Conservation (phyloP, 2,329 filamentous ascomycete genomes). For the Periconia sp. region DNA sequence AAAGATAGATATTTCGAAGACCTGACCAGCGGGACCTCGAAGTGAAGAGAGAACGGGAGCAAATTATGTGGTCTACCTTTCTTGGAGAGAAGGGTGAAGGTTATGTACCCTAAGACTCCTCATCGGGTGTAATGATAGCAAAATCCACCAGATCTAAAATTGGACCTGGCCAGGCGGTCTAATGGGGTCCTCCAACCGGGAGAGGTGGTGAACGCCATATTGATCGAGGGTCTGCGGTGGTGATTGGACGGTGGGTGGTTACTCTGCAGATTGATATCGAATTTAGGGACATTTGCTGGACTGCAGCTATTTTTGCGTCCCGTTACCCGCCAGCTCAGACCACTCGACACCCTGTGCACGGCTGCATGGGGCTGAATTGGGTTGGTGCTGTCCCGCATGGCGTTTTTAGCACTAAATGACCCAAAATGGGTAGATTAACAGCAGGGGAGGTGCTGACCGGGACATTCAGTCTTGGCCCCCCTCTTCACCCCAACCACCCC, state of each 20-base stretch:
- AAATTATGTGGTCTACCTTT: constrained; percentile 56
- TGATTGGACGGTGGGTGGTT: constrained; percentile 39
- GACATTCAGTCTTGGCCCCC: constrained; percentile 27
- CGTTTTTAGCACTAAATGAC: constrained; percentile 41
- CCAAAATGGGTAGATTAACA: constrained; percentile 27
- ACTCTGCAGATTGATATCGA: constrained; percentile 34
- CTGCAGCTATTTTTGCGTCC: constrained; percentile 47
- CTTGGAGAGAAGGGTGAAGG: constrained; percentile 38
- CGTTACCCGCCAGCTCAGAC: constrained; percentile 40
- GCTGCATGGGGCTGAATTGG: constrained; percentile 4
- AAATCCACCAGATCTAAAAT: constrained; percentile 56
- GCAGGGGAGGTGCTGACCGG: constrained; percentile 25
- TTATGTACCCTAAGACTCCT: constrained; percentile 56
- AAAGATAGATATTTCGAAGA: constrained; percentile 56
- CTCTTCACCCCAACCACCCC: constrained; percentile 28
- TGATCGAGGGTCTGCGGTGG: constrained; percentile 16
- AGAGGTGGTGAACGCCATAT: constrained; percentile 33
- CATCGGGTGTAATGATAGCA: constrained; percentile 43
- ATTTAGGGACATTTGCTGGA: constrained; percentile 44
- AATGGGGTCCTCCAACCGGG: constrained; percentile 33
- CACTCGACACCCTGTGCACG: constrained; percentile 8
- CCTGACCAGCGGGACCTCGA: constrained; percentile 56
- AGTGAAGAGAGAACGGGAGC: constrained; percentile 45
- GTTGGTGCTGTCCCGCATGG: constrained; percentile 27
- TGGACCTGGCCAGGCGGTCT: constrained; percentile 45